Percentiles rank a stretch among this genome's conserved stretches.
phyloP scores from a whole-genome alignment of 2,329 filamentous ascomycete genomes.

The Scedosporium apiospermum region DNA sequence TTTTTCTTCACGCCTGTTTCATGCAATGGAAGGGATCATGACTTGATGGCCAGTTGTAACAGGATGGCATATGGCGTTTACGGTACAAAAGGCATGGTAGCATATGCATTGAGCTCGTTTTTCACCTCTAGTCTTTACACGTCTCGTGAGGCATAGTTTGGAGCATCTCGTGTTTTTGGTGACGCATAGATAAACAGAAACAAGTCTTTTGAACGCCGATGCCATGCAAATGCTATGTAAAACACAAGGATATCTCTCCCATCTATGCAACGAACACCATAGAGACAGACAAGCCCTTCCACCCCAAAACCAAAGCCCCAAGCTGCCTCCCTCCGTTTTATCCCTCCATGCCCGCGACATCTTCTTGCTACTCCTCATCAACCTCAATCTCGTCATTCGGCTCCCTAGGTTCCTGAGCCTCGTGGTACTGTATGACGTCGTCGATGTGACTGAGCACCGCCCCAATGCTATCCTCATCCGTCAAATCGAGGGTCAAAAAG shows the following conservation, averaged over 20 bases:
- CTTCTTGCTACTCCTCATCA: constrained; percentile 22
- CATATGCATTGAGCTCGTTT: neutral
- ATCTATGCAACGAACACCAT: neutral
- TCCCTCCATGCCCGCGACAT: neutral
- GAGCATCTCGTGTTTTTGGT: no score
- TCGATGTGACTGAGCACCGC: constrained; percentile 85
- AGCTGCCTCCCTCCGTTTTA: neutral
- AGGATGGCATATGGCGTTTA: neutral
- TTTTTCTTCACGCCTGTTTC: no score
- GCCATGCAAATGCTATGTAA: constrained; percentile 2
- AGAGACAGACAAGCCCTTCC: neutral
- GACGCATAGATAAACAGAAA: no score
- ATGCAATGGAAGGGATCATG: neutral
- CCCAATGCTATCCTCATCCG: constrained; percentile 84
- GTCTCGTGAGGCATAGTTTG: no score
- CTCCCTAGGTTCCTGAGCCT: constrained; percentile 85
- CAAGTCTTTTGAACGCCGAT: constrained; percentile 3
- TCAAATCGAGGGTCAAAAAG: constrained; percentile 80
- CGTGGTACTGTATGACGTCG: constrained; percentile 86
- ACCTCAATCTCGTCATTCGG: constrained; percentile 50
- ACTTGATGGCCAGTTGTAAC: neutral
- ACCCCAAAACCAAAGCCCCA: neutral
- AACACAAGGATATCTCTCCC: neutral
- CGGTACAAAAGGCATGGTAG: neutral
- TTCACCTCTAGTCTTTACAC: neutral